Percentiles rank a stretch among this genome's conserved stretches.
Conservation (phyloP, 75 land plant genomes). For the Picea glauca region DNA sequence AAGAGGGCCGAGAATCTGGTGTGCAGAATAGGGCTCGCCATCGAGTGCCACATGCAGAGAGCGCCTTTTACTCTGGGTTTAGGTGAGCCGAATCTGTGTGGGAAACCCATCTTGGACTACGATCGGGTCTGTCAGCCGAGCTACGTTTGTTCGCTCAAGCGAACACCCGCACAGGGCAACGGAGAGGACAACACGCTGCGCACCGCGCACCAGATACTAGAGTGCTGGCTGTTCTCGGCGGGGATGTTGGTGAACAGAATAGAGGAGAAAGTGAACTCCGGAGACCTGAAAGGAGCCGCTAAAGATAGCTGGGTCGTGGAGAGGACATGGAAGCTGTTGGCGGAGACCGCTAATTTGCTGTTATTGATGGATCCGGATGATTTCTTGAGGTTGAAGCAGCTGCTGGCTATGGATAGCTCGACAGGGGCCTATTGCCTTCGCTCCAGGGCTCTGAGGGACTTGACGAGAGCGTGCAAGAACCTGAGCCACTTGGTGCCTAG, state of each 20-base stretch:
- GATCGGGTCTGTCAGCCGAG: conserved; percentile 53
- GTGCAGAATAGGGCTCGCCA: conserved; percentile 30
- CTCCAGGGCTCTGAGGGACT: conserved; percentile 36
- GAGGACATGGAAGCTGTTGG: conserved; percentile 61
- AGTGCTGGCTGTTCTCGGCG: conserved; percentile 52
- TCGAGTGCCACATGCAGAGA: conserved; percentile 64
- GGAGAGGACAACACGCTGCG: conserved; percentile 51
- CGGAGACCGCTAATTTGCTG: conserved; percentile 46
- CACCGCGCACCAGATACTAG: conserved; percentile 60
- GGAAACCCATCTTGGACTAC: conserved; percentile 61
- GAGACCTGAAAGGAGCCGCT: conserved; percentile 31
- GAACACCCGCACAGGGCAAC: conserved; percentile 19
- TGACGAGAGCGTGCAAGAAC: conserved; percentile 53
- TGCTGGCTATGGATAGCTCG: conserved; percentile 35
- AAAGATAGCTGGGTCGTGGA: conserved; percentile 63
- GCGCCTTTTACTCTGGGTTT: conserved; percentile 67
- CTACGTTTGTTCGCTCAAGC: conserved; percentile 40
- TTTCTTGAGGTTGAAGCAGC: conserved; percentile 63
- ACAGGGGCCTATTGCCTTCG: conserved; percentile 59
- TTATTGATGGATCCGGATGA: conserved; percentile 72
- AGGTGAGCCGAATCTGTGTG: conserved; percentile 68
- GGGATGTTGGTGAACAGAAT: conserved; percentile 31
- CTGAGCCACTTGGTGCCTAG: conserved; percentile 61
- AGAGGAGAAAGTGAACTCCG: conserved; percentile 19
- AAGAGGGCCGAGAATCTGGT: conserved; percentile 44